Conservation (phyloP, 1,284 basidiomycete genomes). For the Lentinula novae-zelandiae region DNA sequence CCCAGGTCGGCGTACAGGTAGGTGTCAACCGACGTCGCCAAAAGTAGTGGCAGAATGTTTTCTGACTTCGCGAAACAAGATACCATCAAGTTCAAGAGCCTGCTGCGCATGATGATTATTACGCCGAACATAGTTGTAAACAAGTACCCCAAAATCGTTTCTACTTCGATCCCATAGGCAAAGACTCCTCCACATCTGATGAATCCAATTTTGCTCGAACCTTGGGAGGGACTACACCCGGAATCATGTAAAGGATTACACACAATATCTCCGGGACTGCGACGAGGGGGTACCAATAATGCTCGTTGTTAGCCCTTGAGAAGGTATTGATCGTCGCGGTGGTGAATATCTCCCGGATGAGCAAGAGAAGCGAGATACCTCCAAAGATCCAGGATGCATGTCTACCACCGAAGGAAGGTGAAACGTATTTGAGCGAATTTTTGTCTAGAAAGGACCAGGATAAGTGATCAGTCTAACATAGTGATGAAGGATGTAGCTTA, state of each 20-base stretch:
- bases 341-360: constrained; percentile 39
- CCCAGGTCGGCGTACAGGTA: too few species aligned
- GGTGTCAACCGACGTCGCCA: too few species aligned
- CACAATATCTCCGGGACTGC: constrained; percentile 41
- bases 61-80: too few species aligned
- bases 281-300: constrained; percentile 43
- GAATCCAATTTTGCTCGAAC: background rate
- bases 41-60: too few species aligned
- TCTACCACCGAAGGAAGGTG: constrained; percentile 24
- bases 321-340: constrained; percentile 29
- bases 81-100: too few species aligned
- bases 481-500: background rate
- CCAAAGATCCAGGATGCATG: constrained; percentile 33
- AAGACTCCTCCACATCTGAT: background rate
- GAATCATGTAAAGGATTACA: constrained; percentile 34
- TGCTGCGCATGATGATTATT: too few species aligned
- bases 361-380: constrained; percentile 34
- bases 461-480: background rate
- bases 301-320: constrained; percentile 33
- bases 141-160: background rate
- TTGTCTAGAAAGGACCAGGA: background rate
- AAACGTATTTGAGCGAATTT: constrained; percentile 6
- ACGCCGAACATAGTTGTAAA: too few species aligned
- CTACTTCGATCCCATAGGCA: background rate
- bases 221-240: constrained; percentile 38